Base-by-base conservation (phyloP, 2,329 filamentous ascomycete species). In the Epichloe baconii region DNA sequence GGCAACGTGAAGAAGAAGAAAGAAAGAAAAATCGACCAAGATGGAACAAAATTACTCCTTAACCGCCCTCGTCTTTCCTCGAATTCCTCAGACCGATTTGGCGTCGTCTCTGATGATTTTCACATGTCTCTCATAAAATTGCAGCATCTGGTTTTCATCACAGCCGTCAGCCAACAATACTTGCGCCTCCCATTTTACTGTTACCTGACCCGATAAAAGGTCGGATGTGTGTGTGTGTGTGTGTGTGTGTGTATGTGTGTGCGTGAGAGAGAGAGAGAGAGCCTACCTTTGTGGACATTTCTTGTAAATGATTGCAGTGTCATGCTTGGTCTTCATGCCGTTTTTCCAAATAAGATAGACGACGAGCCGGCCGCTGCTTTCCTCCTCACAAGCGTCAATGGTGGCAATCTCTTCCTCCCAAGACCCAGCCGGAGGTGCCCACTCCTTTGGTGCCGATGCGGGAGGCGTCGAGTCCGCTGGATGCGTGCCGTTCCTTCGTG, bases 291-390 rank as follows among this genome's bases (percentile, higher is more conserved):
- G 86, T 0, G 87, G 87, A 57, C 85, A 89, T 58, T 88, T 83
- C 60, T 81, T 76, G 59, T 90, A 86, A 7, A 89, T 76, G 14
- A 82, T 74, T 19, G 73, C 65, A 15, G 86, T 80, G 10, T 79
- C 75, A 59, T 91, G 86, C 61, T 86, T 82, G 1, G 85, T 86
- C 70, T 88, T 89, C 46, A 79, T 72, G 8, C 80, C 81, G 54
- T 84, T 81, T 58, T 81, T 83, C 86, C 87, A 91, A 12, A 80
- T 79, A 35, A 90, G 68, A 58, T 83, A 88, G 1, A 85, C 85
- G 35, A 80, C 74, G 14, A 87, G 71, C 53, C 74, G 76, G 17
- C 75, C 77, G 4, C 69, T 71, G 26, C 76, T 71, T 47, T 77
- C 75, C 57, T 88, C 82, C 58, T 88, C 79, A 52, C 85, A 84